Conservation (phyloP, 2,329 filamentous ascomycete genomes). For the Neopestalotiopsis sp. region DNA sequence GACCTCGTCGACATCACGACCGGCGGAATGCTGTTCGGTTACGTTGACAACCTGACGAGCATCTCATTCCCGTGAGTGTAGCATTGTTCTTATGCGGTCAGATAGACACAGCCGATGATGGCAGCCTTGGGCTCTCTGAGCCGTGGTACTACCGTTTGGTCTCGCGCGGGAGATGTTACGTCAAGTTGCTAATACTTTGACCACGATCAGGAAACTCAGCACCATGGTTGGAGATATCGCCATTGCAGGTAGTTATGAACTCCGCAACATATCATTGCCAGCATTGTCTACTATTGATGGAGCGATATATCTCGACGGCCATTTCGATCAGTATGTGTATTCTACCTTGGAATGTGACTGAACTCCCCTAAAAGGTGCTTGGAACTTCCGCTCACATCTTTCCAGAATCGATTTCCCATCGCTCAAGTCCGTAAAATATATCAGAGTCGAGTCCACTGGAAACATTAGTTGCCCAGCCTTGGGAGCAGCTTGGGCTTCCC, state of each 20-base stretch:
- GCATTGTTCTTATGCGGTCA: not conserved
- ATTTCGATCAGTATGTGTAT: not conserved
- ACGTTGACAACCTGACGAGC: slow-evolving; percentile 1
- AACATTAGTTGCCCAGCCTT: not conserved
- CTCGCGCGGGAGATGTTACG: not conserved
- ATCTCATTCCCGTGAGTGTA: not conserved
- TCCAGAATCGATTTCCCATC: not conserved
- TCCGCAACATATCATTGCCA: slow-evolving; percentile 2
- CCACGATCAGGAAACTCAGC: not conserved
- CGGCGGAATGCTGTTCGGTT: slow-evolving; percentile 2
- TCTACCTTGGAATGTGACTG: not conserved
- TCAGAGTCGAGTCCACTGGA: not conserved
- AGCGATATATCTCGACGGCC: not conserved
- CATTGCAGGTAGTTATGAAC: not conserved
- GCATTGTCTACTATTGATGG: not conserved
- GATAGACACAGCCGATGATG: too few species aligned
- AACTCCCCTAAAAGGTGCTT: not conserved
- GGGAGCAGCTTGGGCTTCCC: not conserved
- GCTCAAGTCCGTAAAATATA: not conserved
- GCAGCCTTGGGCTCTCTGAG: too few species aligned
- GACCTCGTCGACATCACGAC: not conserved
- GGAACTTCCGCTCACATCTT: not conserved
- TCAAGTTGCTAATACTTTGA: not conserved
- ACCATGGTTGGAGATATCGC: not conserved
- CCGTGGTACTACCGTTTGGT: too few species aligned